Evolutionary conservation across 768 basidiomycete genomes (phyloP), one percentile per base, ranked within the genome.

Genomic region (Rhodotorula babjevae): DNA sequence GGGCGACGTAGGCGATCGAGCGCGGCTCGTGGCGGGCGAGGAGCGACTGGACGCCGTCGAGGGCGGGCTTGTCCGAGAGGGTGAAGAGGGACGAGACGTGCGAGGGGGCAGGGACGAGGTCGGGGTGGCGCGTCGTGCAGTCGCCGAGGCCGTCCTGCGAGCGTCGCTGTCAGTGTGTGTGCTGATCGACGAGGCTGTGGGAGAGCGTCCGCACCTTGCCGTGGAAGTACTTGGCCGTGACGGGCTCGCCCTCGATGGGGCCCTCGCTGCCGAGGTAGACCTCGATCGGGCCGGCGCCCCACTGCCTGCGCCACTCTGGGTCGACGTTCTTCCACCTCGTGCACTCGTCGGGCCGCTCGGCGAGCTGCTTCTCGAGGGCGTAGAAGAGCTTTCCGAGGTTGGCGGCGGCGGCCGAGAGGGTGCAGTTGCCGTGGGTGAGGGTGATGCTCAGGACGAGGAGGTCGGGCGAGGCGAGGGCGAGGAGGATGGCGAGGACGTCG

Each of bases 211-310:
- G 53, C 72, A 87, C 90, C 84, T 86, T 15, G 77, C 91, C 91
- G 76, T 92, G 91, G 78, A 96, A 95, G 79, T 91, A 92, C 73
- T 88, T 85, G 23, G 93, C 93, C 63, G 85, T 88, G 78, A 90
- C 88, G 14, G 85, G 79, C 29, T 87, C 86, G 7, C 92, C 92
- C 62, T 85, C 83, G 3, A 93, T 84, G 18, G 93, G 93, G 1
- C 84, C 84, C 19, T 82, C 81, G 47, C 86, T 84, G 2, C 92
- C 93, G 52, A 84, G 80, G 5, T 85, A 87, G 55, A 95, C 83
- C 53, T 90, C 83, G 1, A 89, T 87, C 75, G 85, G 89, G 7
- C 69, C 73, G 1, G 27, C 57, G 4, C 63, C 69, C 11, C 46
- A 62, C 70, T 71, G 66, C 47, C 60, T 69, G 29, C 49, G 78